Evolutionary conservation across 345 rosid species (phyloP).

Genomic region (Euphorbia pulcherrima): DNA sequence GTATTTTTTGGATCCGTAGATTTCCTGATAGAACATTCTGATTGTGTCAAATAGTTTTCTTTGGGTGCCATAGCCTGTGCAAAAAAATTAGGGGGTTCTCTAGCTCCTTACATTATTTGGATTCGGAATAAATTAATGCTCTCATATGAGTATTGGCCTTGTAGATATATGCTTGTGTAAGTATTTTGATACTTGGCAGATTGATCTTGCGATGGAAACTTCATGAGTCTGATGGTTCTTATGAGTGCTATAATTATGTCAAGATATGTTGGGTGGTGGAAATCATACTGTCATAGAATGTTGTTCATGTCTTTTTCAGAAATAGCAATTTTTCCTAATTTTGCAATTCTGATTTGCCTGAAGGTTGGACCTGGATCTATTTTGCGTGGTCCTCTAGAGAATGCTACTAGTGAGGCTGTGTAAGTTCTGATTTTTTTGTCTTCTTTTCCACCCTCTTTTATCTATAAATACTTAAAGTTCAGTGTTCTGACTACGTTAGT

Average conservation of each 20-base stretch:
- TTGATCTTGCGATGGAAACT: conserved; percentile 1
- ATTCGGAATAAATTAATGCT: not conserved
- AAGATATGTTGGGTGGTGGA: not conserved
- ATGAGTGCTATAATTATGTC: conserved; percentile 5
- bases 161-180: conserved; percentile 2
- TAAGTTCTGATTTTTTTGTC: conserved; percentile 43
- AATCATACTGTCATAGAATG: not conserved
- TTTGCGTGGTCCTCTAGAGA: conserved; percentile 83
- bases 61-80: not conserved
- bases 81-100: too few species aligned
- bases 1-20: not conserved
- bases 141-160: not conserved
- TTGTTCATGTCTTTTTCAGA: not conserved
- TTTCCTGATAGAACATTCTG: not conserved
- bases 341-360: conserved; percentile 22
- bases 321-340: conserved; percentile 11
- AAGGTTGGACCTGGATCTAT: conserved; percentile 92
- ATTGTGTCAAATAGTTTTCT: not conserved
- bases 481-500: conserved; percentile 38
- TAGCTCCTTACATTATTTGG: not conserved
- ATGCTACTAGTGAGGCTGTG: conserved; percentile 78
- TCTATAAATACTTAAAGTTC: conserved; percentile 3
- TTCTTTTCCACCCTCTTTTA: conserved; percentile 2
- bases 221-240: not conserved
- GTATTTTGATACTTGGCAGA: not conserved